A percentile compares a stretch with the other conserved stretches of the same genome.
These are phyloP conservation scores for Lobosporangium transversale DNA, from an alignment of 192 early-diverging fungal genomes.

Conservation along the genomic window DNA sequence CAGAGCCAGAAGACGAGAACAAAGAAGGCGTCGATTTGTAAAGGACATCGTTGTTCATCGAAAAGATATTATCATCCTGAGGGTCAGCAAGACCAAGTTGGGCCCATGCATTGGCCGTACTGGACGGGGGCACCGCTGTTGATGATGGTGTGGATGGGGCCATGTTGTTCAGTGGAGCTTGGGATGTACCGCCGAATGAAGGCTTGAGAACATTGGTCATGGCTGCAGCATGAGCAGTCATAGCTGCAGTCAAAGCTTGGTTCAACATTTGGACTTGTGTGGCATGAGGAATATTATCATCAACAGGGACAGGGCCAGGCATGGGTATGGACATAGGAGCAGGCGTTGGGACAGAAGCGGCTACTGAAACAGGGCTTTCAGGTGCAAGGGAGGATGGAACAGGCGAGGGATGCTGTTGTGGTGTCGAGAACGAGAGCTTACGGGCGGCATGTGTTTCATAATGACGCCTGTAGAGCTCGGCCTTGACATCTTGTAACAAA, in stretches of 20 bases:
- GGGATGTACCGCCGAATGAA: neutral
- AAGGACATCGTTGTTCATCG: constrained; percentile 40
- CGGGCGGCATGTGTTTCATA: constrained; percentile 42
- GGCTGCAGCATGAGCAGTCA: constrained; percentile 30
- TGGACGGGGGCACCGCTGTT: neutral
- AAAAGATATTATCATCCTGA: constrained; percentile 47
- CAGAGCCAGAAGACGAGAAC: constrained; percentile 13
- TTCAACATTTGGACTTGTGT: constrained; percentile 43
- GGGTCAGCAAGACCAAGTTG: constrained; percentile 34
- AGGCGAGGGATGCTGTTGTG: constrained; percentile 26
- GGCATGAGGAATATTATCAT: constrained; percentile 41
- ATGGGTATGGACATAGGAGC: constrained; percentile 7
- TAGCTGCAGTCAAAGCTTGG: constrained; percentile 43
- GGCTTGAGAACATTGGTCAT: neutral
- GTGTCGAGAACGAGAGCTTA: constrained; percentile 26
- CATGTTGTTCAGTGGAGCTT: constrained; percentile 11
- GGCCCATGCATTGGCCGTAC: constrained; percentile 34
- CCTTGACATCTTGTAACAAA: constrained; percentile 49
- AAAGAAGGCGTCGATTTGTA: constrained; percentile 24
- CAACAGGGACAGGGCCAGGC: constrained; percentile 38
- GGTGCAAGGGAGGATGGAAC: neutral
- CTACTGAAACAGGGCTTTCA: constrained; percentile 1
- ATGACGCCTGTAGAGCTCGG: constrained; percentile 51
- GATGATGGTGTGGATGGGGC: constrained; percentile 14
- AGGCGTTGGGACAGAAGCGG: constrained; percentile 6